Percentiles rank a stretch among this genome's conserved stretches.
Evolutionary conservation across 176 grass and related monocot genomes (phyloP).

Genomic region (Lolium rigidum): DNA sequence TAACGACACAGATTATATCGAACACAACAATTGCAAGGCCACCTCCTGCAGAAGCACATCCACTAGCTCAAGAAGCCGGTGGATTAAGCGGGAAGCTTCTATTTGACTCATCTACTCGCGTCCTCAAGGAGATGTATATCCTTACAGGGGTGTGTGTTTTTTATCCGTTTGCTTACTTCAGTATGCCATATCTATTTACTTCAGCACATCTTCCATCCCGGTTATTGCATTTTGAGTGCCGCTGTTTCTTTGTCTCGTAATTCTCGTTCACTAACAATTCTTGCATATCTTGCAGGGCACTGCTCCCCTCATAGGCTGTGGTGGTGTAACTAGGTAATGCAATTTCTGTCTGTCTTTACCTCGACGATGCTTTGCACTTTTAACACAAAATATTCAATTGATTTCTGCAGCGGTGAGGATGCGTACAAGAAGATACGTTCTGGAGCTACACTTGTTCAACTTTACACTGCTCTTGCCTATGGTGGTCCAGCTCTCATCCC

Average conservation of each 20-base stretch:
- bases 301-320: constrained; percentile 89
- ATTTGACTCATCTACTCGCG: constrained; percentile 77
- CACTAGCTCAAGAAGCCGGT: constrained; percentile 76
- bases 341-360: constrained; percentile 13
- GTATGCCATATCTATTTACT: constrained; percentile 21
- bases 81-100: constrained; percentile 98
- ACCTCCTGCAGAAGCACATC: constrained; percentile 64
- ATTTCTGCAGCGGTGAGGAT: constrained; percentile 72
- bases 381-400: constrained; percentile 28
- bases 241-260: background rate
- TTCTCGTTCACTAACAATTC: constrained; percentile 10
- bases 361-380: background rate
- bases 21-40: constrained; percentile 93
- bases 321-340: constrained; percentile 85
- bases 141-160: constrained; percentile 72
- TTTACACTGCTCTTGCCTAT: constrained; percentile 94
- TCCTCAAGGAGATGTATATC: constrained; percentile 93
- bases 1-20: too few relatives aligned
- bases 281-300: constrained; percentile 72
- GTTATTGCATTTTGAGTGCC: constrained; percentile 21
- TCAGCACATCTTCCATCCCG: constrained; percentile 14
- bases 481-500: constrained; percentile 90
- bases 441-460: constrained; percentile 89
- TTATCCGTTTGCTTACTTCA: constrained; percentile 29
- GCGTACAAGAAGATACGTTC: constrained; percentile 98